phyloP scores from a whole-genome alignment of 1,139 yeast species.

The Kluyveromyces sp. region DNA sequence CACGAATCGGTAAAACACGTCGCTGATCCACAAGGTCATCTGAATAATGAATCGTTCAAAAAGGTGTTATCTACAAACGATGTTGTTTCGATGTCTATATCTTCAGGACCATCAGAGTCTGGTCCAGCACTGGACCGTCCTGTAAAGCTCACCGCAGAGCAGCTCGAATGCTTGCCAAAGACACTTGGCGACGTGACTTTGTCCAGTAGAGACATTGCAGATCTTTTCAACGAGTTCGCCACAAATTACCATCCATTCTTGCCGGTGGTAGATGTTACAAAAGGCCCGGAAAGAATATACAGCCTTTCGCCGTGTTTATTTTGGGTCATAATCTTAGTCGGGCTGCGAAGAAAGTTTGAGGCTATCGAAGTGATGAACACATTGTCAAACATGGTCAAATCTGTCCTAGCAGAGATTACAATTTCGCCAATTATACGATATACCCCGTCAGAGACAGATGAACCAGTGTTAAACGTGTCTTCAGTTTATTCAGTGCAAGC shows the following conservation, averaged over 20 bases:
- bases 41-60: not conserved
- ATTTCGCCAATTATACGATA: conserved; percentile 85
- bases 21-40: no score
- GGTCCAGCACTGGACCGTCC: not conserved
- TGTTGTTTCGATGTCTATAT: not conserved
- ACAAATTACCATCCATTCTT: conserved; percentile 71
- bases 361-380: conserved; percentile 41
- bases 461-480: conserved; percentile 78
- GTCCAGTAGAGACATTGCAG: conserved; percentile 51
- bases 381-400: conserved; percentile 64
- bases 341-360: conserved; percentile 46
- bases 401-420: conserved; percentile 76
- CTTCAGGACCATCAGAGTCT: not conserved
- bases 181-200: conserved; percentile 60
- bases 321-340: conserved; percentile 88
- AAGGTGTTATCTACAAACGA: conserved; percentile 2
- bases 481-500: conserved; percentile 96
- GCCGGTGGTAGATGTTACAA: conserved; percentile 76
- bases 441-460: conserved; percentile 65
- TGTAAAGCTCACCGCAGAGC: conserved; percentile 32
- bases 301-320: conserved; percentile 78
- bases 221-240: conserved; percentile 66
- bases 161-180: conserved; percentile 53
- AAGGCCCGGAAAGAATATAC: conserved; percentile 78
- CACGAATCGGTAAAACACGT: not conserved